Conservation (phyloP, 257 asterid genomes). For the Gardenia jasminoides region DNA sequence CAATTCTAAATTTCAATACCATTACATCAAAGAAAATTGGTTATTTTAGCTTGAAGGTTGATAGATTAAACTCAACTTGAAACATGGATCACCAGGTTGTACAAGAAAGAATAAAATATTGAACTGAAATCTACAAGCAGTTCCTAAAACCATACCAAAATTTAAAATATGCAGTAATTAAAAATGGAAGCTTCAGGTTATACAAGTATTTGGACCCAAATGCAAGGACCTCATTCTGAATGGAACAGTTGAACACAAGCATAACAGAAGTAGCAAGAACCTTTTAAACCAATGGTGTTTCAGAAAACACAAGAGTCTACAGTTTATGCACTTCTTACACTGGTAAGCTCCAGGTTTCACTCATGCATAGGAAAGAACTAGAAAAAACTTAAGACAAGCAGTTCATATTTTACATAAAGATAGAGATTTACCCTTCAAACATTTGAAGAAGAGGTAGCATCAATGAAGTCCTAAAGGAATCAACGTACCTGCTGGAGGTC, state of each 20-base stretch:
- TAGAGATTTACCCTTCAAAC: neutral
- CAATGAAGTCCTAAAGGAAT: neutral
- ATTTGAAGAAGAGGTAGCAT: neutral
- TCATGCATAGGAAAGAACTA: neutral
- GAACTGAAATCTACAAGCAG: neutral
- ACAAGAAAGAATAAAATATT: neutral
- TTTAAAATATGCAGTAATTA: neutral
- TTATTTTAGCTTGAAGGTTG: neutral
- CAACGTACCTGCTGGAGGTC: constrained; percentile 88
- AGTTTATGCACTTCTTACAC: neutral
- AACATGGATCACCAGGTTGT: neutral
- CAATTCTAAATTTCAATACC: neutral
- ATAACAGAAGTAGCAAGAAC: neutral
- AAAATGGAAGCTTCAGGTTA: neutral
- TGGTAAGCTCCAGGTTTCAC: neutral
- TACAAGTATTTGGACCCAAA: neutral
- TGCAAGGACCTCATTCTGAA: neutral
- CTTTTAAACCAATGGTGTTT: neutral
- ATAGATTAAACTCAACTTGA: neutral
- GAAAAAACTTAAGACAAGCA: neutral
- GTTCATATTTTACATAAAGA: neutral
- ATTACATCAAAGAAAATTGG: neutral
- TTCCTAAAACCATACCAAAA: neutral
- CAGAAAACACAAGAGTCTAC: neutral
- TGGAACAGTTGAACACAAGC: neutral